Evolutionary conservation across 2,329 filamentous ascomycete species (phyloP), one percentile per base, ranked within the genome.

Genomic region (Neurospora sp.): DNA sequence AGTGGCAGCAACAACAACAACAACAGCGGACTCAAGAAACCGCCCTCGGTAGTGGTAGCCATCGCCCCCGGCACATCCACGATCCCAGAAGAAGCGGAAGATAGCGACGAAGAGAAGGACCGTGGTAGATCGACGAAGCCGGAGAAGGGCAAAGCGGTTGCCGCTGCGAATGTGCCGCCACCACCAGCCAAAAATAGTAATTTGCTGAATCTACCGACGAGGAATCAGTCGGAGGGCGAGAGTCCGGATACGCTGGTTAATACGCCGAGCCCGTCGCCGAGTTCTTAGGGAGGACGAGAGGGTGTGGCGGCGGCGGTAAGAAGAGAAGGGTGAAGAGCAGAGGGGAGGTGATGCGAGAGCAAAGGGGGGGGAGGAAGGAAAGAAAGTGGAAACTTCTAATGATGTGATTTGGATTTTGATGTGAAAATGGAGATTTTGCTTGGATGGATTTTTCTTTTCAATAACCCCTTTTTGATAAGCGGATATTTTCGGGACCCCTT

Each of bases 241-340:
- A 77, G 74, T 66, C 74, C 75, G 5, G 74, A 77, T 46, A 76
- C 75, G 38, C 57, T 77, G 62, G 74, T 76, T n/a, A 70, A 71
- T 40, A 69, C 73, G 6, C 71, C 74, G 12, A 62, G 52, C 23
- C 52, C 52, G 15, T 17, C 52, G 8, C 52, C 52, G 12, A 62
- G 52, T 62, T 33, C 52, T 62, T 62, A 8, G 23, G 23, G 23
- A 28, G 23, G 23, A 28, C 23, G 23, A 28, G 2, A 28, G 23
- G 23, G 23, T 28, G 23, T 28, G 23, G 23, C 23, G 23, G 23
- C 23, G 23, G 23, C 23, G 23, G 23, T 28, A 28, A 28, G 23
- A 28, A 28, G 2, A 28, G 23, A 28, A 52, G 19, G 3, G 10
- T 43, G 41, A 43, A 19, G 17, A n/a, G 8, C 41, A 0, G 5